A percentile compares a stretch with the other conserved stretches of the same genome.
These are phyloP conservation scores for Parastagonospora nodorum DNA, from an alignment of 2,329 filamentous ascomycete genomes.

Conservation along the genomic window DNA sequence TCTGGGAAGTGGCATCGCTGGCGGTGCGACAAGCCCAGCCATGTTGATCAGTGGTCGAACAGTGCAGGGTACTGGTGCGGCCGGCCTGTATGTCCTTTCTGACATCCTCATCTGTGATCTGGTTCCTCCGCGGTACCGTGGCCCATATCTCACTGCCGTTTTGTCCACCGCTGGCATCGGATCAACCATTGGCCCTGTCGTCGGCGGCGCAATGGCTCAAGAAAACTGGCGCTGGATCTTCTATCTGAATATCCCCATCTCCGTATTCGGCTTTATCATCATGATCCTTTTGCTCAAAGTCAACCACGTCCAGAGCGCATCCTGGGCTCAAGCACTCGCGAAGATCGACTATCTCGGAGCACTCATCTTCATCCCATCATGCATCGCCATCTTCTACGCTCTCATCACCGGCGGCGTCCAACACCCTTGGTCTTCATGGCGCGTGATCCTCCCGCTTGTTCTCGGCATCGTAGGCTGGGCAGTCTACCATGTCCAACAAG, in stretches of 20 bases:
- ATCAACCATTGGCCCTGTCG: slow-evolving; percentile 11
- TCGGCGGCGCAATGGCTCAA: slow-evolving; percentile 22
- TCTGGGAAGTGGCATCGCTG: slow-evolving; percentile 55
- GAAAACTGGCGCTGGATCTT: slow-evolving; percentile 54
- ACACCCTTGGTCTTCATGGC: slow-evolving; percentile 49
- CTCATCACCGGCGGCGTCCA: slow-evolving; percentile 50
- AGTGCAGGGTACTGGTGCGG: slow-evolving; percentile 57
- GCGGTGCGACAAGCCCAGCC: neutral
- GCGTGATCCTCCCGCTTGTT: slow-evolving; percentile 51
- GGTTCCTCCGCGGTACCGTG: neutral
- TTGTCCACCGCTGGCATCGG: neutral
- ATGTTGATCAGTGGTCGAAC: slow-evolving; percentile 49
- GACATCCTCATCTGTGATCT: slow-evolving; percentile 45
- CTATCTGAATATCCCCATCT: slow-evolving; percentile 32
- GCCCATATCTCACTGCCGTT: neutral
- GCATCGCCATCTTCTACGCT: slow-evolving; percentile 46
- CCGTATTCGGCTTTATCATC: slow-evolving; percentile 1
- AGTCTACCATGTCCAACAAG: slow-evolving; percentile 40
- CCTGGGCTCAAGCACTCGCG: neutral
- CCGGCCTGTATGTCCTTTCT: slow-evolving; percentile 49
- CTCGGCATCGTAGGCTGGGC: slow-evolving; percentile 50
- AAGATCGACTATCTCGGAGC: slow-evolving; percentile 51
- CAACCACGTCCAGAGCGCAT: slow-evolving; percentile 15
- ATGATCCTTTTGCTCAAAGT: slow-evolving; percentile 42
- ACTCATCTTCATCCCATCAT: slow-evolving; percentile 45